Evolutionary conservation across 805 yeast genomes (phyloP).

Genomic region (Candida adriatica): DNA sequence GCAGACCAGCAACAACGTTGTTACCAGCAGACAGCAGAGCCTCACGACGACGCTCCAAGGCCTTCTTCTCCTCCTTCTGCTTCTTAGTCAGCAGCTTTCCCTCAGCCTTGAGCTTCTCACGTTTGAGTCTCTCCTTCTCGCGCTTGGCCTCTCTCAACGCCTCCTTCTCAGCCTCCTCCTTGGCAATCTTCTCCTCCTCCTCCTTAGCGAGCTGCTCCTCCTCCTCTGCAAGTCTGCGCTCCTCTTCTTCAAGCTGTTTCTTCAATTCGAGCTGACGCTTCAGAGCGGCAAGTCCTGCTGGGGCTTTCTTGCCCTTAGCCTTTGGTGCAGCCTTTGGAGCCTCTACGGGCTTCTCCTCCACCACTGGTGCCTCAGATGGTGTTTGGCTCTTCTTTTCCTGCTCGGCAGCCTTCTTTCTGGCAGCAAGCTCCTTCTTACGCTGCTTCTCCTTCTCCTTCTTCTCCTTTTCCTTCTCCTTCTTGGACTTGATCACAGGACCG

Average conservation of each 20-base stretch:
- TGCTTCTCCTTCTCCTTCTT: constrained; percentile 90
- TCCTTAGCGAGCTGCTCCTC: constrained; percentile 46
- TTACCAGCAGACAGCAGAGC: constrained; percentile 71
- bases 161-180: constrained; percentile 42
- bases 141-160: constrained; percentile 59
- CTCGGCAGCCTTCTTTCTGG: constrained; percentile 60
- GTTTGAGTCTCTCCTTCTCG: constrained; percentile 81
- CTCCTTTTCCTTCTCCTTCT: constrained; percentile 92
- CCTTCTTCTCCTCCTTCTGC: constrained; percentile 87
- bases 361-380: constrained; percentile 13
- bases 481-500: constrained; percentile 74
- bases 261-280: constrained; percentile 83
- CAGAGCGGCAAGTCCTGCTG: constrained; percentile 88
- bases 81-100: constrained; percentile 92
- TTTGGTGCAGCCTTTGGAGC: constrained; percentile 33
- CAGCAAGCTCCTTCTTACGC: constrained; percentile 84
- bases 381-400: constrained; percentile 12
- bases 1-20: constrained; percentile 69
- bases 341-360: constrained; percentile 10
- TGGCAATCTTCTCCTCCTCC: constrained; percentile 43
- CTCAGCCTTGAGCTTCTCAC: constrained; percentile 90
- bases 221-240: constrained; percentile 64
- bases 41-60: constrained; percentile 83
- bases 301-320: constrained; percentile 63
- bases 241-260: constrained; percentile 84